Evolutionary conservation across 495 filamentous ascomycete species (phyloP).

Genomic region (Coniosporium apollinis): DNA sequence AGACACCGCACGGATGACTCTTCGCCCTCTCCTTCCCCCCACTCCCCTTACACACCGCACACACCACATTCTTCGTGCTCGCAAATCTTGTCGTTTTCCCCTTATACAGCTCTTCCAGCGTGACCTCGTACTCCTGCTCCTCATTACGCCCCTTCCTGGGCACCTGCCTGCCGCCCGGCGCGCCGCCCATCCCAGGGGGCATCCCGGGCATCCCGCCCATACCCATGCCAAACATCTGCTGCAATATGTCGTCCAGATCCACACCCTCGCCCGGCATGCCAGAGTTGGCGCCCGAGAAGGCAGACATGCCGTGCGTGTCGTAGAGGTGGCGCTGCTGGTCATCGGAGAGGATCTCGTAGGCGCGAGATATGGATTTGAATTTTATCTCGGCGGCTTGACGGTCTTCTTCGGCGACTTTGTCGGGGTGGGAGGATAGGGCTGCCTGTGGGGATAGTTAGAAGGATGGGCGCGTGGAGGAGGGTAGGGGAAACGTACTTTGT

Average conservation of each 20-base stretch:
- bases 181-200: conserved; percentile 35
- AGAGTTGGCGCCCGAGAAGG: conserved; percentile 56
- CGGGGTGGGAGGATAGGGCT: conserved; percentile 76
- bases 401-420: conserved; percentile 83
- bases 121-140: conserved; percentile 78
- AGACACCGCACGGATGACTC: conserved; percentile 66
- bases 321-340: conserved; percentile 85
- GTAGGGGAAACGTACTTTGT: conserved; percentile 46
- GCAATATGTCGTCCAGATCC: conserved; percentile 78
- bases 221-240: conserved; percentile 71
- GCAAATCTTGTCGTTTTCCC: conserved; percentile 95
- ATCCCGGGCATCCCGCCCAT: conserved; percentile 42
- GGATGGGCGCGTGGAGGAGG: not conserved
- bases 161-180: conserved; percentile 32
- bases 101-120: conserved; percentile 88
- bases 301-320: conserved; percentile 85
- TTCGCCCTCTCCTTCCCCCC: conserved; percentile 89
- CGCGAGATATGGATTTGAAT: conserved; percentile 82
- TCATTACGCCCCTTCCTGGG: conserved; percentile 64
- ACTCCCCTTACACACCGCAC: conserved; percentile 67
- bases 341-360: conserved; percentile 95
- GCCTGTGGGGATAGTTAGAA: conserved; percentile 34
- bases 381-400: conserved; percentile 68
- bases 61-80: conserved; percentile 83
- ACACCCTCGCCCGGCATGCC: conserved; percentile 43